Percentiles rank a stretch among this genome's conserved stretches.
phyloP scores from a whole-genome alignment of 2,329 filamentous ascomycete species.

The Tolypocladium sp. region DNA sequence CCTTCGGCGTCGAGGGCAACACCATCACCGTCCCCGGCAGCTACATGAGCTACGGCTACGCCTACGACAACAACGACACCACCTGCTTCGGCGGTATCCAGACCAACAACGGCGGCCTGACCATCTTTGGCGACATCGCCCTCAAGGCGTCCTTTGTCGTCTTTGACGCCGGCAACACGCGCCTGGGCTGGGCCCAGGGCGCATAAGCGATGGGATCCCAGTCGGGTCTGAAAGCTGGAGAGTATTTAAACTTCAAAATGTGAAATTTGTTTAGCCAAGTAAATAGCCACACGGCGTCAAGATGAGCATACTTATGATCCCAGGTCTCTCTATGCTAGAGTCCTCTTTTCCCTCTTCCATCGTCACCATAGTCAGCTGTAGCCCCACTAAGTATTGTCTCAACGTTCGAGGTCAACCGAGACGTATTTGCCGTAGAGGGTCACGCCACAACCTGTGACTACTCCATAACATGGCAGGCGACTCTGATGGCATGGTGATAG shows the following conservation, averaged over 20 bases:
- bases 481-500: too few species aligned
- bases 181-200: constrained; percentile 21
- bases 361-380: too few species aligned
- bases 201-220: not conserved
- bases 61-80: not conserved
- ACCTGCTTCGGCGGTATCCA: constrained; percentile 62
- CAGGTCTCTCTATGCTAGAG: too few species aligned
- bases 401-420: too few species aligned
- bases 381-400: too few species aligned
- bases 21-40: not conserved
- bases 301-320: too few species aligned
- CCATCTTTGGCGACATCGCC: constrained; percentile 53
- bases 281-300: not conserved
- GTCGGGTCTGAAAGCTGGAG: not conserved
- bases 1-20: not conserved
- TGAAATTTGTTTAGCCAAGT: not conserved
- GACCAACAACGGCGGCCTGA: constrained; percentile 26
- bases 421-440: too few species aligned
- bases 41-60: not conserved
- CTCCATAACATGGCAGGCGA: too few species aligned
- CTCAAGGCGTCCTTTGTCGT: constrained; percentile 51
- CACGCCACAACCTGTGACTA: too few species aligned
- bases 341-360: too few species aligned
- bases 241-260: not conserved
- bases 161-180: constrained; percentile 44